A percentile compares a stretch with the other conserved stretches of the same genome.
These are phyloP conservation scores for Phytophthora hybrid DNA, from an alignment of 352 stramenopile species.

Conservation along the genomic window DNA sequence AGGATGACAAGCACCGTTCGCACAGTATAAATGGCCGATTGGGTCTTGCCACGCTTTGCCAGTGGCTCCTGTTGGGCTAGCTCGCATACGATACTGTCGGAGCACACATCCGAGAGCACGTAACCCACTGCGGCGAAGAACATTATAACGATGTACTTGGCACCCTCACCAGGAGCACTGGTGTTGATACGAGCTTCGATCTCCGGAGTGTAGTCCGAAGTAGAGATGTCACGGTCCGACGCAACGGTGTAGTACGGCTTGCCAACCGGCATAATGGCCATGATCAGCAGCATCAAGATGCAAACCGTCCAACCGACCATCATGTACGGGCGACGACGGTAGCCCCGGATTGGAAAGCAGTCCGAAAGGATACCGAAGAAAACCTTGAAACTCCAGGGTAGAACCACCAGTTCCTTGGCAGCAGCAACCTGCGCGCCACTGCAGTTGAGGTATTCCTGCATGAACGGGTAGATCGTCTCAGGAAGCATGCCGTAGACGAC, in stretches of 20 bases:
- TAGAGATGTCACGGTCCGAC: conserved; percentile 31
- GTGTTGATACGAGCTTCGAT: conserved; percentile 45
- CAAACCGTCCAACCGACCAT: conserved; percentile 60
- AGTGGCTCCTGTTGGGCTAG: conserved; percentile 56
- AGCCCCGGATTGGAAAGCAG: conserved; percentile 55
- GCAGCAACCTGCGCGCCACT: conserved; percentile 47
- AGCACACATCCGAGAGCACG: conserved; percentile 62
- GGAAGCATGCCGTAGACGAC: conserved; percentile 51
- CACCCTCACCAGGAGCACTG: conserved; percentile 31
- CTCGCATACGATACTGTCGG: conserved; percentile 59
- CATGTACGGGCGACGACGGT: conserved; percentile 66
- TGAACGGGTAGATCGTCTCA: conserved; percentile 55
- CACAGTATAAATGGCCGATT: conserved; percentile 42
- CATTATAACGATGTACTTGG: conserved; percentile 52
- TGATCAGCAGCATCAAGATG: conserved; percentile 52
- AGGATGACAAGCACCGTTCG: conserved; percentile 44
- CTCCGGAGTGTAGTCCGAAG: conserved; percentile 32
- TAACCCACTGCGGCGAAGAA: conserved; percentile 63
- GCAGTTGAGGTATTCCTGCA: conserved; percentile 54
- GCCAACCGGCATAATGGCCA: conserved; percentile 45
- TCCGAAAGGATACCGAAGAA: conserved; percentile 37
- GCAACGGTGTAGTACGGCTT: conserved; percentile 57
- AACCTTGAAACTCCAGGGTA: conserved; percentile 71
- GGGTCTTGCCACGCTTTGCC: conserved; percentile 52
- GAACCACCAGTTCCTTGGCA: conserved; percentile 43